A percentile compares a stretch with the other conserved stretches of the same genome.
These are phyloP conservation scores for Colletotrichum sp. DNA, from an alignment of 2,329 filamentous ascomycete genomes.

Conservation along the genomic window DNA sequence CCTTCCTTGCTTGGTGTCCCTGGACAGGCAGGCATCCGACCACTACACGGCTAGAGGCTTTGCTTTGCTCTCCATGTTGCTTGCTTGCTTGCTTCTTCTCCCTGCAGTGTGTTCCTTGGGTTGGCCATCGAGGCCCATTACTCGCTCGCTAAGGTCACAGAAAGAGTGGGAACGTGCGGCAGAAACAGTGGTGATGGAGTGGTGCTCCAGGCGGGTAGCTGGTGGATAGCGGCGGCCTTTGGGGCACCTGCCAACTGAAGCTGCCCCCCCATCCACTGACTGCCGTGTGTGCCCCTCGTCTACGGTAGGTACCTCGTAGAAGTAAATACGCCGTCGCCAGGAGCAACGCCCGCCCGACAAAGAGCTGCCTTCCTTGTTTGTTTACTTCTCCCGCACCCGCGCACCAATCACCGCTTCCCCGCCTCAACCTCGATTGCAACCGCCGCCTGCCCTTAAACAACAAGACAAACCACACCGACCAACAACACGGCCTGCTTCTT, in stretches of 20 bases:
- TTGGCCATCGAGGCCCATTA: not conserved
- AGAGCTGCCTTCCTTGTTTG: conserved; percentile 24
- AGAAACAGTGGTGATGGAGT: not conserved
- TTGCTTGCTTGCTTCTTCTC: conserved; percentile 8
- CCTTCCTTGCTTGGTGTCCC: not conserved
- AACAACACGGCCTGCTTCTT: not conserved
- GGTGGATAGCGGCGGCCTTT: not conserved
- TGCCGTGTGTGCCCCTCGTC: conserved; percentile 6
- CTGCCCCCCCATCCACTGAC: not conserved
- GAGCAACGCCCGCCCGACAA: conserved; percentile 21
- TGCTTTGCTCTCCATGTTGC: not conserved
- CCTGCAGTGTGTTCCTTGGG: conserved; percentile 1
- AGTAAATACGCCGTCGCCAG: conserved; percentile 16
- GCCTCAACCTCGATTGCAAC: conserved; percentile 16
- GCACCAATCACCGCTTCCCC: conserved; percentile 23
- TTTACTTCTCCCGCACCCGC: conserved; percentile 20
- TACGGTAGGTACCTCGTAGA: not conserved
- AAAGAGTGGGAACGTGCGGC: conserved; percentile 19
- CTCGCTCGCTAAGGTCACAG: conserved; percentile 12
- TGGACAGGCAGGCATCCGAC: not conserved
- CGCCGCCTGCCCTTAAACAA: conserved; percentile 24
- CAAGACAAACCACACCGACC: conserved; percentile 16
- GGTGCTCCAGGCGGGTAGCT: not conserved
- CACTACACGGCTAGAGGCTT: not conserved
- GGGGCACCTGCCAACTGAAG: not conserved